These are phyloP conservation scores for Trifolium fragiferum DNA, from an alignment of 306 rosid species.

Conservation along the genomic window DNA sequence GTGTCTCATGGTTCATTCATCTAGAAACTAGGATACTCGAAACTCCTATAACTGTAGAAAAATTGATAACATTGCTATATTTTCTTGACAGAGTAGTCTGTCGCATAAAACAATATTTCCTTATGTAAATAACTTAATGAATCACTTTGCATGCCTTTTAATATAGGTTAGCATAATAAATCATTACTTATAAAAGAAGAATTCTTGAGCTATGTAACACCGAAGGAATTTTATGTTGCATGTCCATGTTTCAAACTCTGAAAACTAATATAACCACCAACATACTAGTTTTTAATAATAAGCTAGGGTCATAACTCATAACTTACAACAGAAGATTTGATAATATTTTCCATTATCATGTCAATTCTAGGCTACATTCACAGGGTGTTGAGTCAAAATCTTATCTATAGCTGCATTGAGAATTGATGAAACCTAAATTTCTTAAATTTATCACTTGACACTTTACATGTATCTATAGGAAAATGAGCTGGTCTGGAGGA, in stretches of 20 bases:
- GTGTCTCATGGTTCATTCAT: constrained; percentile 18
- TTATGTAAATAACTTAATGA: constrained; percentile 26
- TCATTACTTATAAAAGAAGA: constrained; percentile 28
- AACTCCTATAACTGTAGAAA: constrained; percentile 18
- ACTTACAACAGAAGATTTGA: constrained; percentile 15
- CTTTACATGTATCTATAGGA: constrained; percentile 29
- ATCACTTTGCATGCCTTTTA: constrained; percentile 38
- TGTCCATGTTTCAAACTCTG: not conserved
- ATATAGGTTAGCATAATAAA: constrained; percentile 4
- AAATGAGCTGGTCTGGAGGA: constrained; percentile 96
- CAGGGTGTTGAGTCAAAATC: not conserved
- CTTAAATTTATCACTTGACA: constrained; percentile 15
- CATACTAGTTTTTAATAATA: not conserved
- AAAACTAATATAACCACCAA: not conserved
- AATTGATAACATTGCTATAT: constrained; percentile 31
- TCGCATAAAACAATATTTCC: constrained; percentile 15
- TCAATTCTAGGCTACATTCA: constrained; percentile 31
- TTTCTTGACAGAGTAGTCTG: constrained; percentile 31
- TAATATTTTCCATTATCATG: constrained; percentile 32
- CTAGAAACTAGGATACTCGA: constrained; percentile 27
- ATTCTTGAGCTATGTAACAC: not conserved
- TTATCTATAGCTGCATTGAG: constrained; percentile 23
- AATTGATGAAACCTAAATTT: constrained; percentile 26
- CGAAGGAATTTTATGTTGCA: not conserved
- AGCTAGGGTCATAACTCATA: not conserved